Base-by-base conservation (phyloP, 805 yeast genomes). In the Scheffersomyces stipitis region DNA sequence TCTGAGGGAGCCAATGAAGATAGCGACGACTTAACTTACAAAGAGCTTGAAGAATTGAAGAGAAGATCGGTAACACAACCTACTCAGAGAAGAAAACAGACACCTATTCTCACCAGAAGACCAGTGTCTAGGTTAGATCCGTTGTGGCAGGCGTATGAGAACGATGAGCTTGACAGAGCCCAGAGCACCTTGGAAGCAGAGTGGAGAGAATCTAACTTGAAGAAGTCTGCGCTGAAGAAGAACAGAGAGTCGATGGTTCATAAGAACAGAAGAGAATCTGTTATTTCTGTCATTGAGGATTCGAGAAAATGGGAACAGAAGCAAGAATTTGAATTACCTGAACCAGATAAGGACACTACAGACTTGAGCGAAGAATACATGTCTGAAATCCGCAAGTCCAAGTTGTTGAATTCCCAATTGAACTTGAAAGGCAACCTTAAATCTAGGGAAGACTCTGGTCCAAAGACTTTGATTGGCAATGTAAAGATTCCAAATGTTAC, bases 401-500 rank as follows among this genome's bases (percentile, higher is more conserved):
- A 69, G 38, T 56, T 72, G 24, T 57, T 69, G 51, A 69, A 70
- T 42, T 68, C 76, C 9, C 74, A 68, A 46, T 50, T 58, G 37
- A 63, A 66, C 43, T 45, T 56, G 23, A 36, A 44, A 12, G 47
- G 36, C 7, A 45, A 37, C 9, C 27, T 33, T 5, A 28, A 34
- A 18, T 30, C 28, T 12, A 38, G 40, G 34, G 42, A 36, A 22
- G 33, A 32, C 2, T 36, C 44, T 12, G 73, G 69, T 15, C 80
- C 80, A 29, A 72, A 71, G 40, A 66, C 75, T 1, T 52, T 69
- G 18, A 67, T 83, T 30, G 76, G 85, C 14, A 84, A 80, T 43
- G 81, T 83, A 30, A 70, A 71, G 38, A 78, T 83, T 33, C 91
- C 91, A 15, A 78, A 76, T 43, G 86, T 83, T 24, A 76, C 89